These are phyloP conservation scores for Fusarium dimerum DNA, from an alignment of 2,329 filamentous ascomycete genomes.

Conservation along the genomic window DNA sequence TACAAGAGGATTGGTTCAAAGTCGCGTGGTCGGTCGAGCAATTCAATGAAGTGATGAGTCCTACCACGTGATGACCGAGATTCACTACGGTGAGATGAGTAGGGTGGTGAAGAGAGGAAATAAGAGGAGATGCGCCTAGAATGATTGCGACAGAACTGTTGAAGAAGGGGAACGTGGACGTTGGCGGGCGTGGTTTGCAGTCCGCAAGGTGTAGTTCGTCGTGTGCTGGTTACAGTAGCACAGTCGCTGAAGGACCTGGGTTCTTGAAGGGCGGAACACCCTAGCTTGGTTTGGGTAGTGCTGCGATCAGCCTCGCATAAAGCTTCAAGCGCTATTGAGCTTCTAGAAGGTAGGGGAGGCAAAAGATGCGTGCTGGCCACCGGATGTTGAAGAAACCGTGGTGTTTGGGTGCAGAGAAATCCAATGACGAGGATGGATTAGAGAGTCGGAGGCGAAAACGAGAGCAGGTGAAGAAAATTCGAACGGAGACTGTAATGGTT, in stretches of 20 bases:
- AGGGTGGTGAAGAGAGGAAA: constrained; percentile 7
- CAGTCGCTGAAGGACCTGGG: constrained; percentile 14
- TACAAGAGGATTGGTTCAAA: constrained; percentile 11
- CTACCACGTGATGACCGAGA: neutral
- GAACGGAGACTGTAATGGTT: neutral
- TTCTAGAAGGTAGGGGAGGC: constrained; percentile 29
- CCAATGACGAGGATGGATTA: neutral
- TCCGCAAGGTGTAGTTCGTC: constrained; percentile 7
- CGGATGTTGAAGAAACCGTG: constrained; percentile 15
- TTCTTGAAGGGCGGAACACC: constrained; percentile 23
- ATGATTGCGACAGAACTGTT: constrained; percentile 1
- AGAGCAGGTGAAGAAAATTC: neutral
- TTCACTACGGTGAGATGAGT: neutral
- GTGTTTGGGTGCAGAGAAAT: constrained; percentile 12
- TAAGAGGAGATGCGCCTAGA: neutral
- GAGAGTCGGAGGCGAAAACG: neutral
- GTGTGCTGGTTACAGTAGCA: constrained; percentile 3
- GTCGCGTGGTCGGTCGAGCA: constrained; percentile 13
- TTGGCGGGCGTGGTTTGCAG: constrained; percentile 8
- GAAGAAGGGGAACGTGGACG: constrained; percentile 1
- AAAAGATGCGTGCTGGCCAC: constrained; percentile 17
- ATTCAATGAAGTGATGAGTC: constrained; percentile 1
- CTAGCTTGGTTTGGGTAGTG: constrained; percentile 22
- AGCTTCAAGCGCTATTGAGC: constrained; percentile 19
- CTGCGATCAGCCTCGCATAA: constrained; percentile 33